phyloP scores from a whole-genome alignment of 805 yeast genomes.

The Monosporozyma aquatica region DNA sequence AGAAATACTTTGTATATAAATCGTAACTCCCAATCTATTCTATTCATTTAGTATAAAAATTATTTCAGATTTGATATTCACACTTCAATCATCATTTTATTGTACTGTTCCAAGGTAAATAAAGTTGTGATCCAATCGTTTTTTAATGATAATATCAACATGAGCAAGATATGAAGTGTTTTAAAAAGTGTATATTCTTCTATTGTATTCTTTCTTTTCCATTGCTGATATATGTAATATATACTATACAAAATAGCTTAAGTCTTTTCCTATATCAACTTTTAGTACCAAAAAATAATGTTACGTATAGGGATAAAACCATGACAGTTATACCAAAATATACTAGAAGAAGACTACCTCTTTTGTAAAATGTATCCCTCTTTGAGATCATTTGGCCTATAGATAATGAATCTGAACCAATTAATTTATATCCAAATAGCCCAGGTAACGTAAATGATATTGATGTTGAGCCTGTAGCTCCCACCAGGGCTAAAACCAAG shows the following conservation, averaged over 20 bases:
- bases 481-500: conserved; percentile 75
- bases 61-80: no score
- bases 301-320: conserved; percentile 49
- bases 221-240: no score
- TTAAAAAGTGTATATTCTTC: no score
- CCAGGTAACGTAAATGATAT: conserved; percentile 90
- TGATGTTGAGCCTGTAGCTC: conserved; percentile 88
- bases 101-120: no score
- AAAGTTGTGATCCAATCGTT: no score
- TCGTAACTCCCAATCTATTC: no score
- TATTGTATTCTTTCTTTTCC: no score
- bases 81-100: no score
- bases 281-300: conserved; percentile 16
- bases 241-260: not conserved
- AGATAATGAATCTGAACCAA: conserved; percentile 33
- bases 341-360: conserved; percentile 45
- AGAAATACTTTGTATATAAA: no score
- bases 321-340: conserved; percentile 66
- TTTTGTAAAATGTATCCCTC: conserved; percentile 28
- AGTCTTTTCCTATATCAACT: not conserved
- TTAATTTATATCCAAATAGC: conserved; percentile 65
- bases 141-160: no score
- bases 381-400: conserved; percentile 25
- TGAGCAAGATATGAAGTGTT: no score
- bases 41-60: no score